A percentile compares a stretch with the other conserved stretches of the same genome.
Evolutionary conservation across 2,329 filamentous ascomycete species (phyloP).

Genomic region (Calonectria fujianensis): DNA sequence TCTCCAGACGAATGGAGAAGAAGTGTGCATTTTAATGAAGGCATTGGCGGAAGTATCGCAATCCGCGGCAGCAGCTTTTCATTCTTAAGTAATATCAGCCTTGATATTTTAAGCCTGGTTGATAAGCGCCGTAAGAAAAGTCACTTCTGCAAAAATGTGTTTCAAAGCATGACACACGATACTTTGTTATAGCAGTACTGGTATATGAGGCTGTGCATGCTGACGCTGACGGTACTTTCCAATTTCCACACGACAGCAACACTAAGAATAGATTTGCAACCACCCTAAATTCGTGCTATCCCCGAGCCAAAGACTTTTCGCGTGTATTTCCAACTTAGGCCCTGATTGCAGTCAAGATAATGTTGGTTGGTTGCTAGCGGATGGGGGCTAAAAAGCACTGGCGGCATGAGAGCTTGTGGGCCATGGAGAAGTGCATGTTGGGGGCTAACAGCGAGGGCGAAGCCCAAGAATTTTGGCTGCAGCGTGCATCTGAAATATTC

Average conservation of each 20-base stretch:
- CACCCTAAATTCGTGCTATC: too few species aligned
- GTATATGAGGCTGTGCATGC: background rate
- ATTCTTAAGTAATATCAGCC: background rate
- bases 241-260: background rate
- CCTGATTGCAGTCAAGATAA: background rate
- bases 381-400: conserved; percentile 3
- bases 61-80: background rate
- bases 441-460: conserved; percentile 1
- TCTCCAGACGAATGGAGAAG: background rate
- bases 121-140: background rate
- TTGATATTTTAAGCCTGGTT: background rate
- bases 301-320: background rate
- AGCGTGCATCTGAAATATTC: background rate
- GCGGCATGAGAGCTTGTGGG: background rate
- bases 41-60: background rate
- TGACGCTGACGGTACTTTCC: background rate
- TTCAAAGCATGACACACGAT: background rate
- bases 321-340: background rate
- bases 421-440: conserved; percentile 15
- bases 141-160: background rate
- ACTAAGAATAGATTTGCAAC: too few species aligned
- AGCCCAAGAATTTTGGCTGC: background rate
- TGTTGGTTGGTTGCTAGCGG: background rate
- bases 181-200: background rate
- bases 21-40: background rate